These are phyloP conservation scores for Claviceps maximensis DNA, from an alignment of 2,329 filamentous ascomycete genomes.

Conservation along the genomic window DNA sequence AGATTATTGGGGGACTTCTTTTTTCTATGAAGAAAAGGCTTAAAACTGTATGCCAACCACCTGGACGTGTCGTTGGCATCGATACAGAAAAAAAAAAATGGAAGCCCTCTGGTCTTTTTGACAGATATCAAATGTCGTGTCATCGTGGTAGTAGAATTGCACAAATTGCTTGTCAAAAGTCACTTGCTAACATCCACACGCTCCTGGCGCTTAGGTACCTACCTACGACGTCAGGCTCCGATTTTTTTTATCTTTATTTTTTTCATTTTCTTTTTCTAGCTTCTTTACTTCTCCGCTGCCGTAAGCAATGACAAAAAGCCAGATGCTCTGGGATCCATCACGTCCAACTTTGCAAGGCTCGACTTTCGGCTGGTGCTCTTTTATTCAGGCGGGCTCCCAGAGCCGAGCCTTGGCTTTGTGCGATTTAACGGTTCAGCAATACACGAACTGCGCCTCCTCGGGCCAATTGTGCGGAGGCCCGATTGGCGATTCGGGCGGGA, in stretches of 20 bases:
- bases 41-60: too few relatives aligned
- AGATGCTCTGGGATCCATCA: background rate
- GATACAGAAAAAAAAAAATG: too few relatives aligned
- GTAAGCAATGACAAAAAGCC: background rate
- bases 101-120: too few relatives aligned
- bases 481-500: background rate
- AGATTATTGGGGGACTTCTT: too few relatives aligned
- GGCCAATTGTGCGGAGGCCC: background rate
- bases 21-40: too few relatives aligned
- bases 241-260: background rate
- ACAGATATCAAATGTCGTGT: too few relatives aligned
- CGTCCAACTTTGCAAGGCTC: background rate
- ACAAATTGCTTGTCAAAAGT: background rate
- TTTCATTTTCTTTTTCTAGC: background rate
- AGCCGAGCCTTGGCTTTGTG: too few relatives aligned
- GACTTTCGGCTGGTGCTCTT: background rate
- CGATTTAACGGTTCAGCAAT: background rate
- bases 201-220: background rate
- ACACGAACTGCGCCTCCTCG: background rate
- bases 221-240: constrained; percentile 1
- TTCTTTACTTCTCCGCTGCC: too few relatives aligned
- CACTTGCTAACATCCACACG: background rate
- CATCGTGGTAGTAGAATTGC: background rate
- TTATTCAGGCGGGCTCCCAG: background rate
- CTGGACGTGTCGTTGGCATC: too few relatives aligned